Evolutionary conservation across 2,329 filamentous ascomycete species (phyloP).

Genomic region (Aotearoamyces nothofagi): DNA sequence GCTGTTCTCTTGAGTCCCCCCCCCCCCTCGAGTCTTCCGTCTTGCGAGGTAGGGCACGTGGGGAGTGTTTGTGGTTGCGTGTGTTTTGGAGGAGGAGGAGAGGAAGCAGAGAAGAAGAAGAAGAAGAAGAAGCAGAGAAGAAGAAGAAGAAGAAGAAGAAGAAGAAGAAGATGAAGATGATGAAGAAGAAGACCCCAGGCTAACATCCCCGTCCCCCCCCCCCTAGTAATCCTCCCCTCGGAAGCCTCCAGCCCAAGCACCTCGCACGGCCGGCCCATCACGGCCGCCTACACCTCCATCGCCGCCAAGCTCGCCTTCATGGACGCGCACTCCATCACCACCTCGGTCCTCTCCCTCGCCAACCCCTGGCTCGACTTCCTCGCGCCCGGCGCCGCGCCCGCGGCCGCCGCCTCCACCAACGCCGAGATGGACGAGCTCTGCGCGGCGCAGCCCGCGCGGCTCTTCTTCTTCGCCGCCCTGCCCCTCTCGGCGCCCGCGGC

Average conservation of each 20-base stretch:
- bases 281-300: conserved; percentile 66
- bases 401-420: conserved; percentile 56
- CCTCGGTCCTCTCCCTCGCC: conserved; percentile 75
- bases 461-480: conserved; percentile 74
- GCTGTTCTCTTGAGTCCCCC: no score
- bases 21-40: no score
- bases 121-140: no score
- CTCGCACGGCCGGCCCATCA: conserved; percentile 63
- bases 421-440: conserved; percentile 65
- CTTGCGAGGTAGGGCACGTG: no score
- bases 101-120: no score
- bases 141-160: no score
- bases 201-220: no score
- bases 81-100: no score
- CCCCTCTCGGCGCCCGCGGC: conserved; percentile 55
- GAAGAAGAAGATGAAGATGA: no score
- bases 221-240: conserved; percentile 48
- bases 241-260: conserved; percentile 31
- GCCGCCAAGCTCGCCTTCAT: conserved; percentile 74
- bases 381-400: conserved; percentile 38
- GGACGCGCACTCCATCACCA: conserved; percentile 67
- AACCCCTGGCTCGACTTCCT: conserved; percentile 94
- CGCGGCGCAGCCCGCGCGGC: conserved; percentile 41
- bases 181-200: no score
- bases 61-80: no score